A percentile compares a stretch with the other conserved stretches of the same genome.
These are phyloP conservation scores for Galium porrigens DNA, from an alignment of 305 asterid genomes.

Conservation along the genomic window DNA sequence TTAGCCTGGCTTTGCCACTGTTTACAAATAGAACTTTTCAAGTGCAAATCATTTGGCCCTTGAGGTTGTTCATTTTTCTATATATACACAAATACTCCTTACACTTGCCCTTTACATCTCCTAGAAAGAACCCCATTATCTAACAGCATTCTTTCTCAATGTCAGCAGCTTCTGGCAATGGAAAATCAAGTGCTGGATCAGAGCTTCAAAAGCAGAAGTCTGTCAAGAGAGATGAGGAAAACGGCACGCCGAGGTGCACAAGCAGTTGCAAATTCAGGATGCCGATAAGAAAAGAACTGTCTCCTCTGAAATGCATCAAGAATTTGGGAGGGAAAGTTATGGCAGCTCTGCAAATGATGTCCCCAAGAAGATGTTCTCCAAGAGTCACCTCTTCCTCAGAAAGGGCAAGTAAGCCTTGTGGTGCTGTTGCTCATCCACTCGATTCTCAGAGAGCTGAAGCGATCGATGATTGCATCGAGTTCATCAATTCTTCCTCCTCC, in stretches of 20 bases:
- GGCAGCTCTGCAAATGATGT: conserved; percentile 21
- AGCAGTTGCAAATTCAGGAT: conserved; percentile 34
- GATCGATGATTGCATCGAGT: conserved; percentile 61
- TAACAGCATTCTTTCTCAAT: conserved; percentile 8
- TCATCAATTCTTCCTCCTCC: conserved; percentile 55
- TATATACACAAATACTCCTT: neutral
- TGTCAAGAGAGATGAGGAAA: conserved; percentile 6
- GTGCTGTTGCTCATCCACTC: conserved; percentile 20
- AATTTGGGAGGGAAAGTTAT: conserved; percentile 27
- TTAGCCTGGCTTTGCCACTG: neutral
- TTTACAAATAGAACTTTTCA: neutral
- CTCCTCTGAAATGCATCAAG: conserved; percentile 32
- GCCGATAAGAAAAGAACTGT: conserved; percentile 22
- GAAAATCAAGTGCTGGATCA: conserved; percentile 12
- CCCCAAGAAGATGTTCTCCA: conserved; percentile 19
- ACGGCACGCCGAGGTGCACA: conserved; percentile 22
- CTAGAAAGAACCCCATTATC: neutral
- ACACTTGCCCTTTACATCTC: neutral
- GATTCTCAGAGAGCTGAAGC: conserved; percentile 74
- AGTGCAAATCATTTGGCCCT: neutral
- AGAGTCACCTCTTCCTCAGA: conserved; percentile 24
- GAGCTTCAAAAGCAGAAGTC: conserved; percentile 23
- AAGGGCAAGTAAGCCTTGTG: conserved; percentile 22
- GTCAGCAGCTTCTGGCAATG: conserved; percentile 13
- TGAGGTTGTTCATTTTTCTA: neutral